Base-by-base conservation (phyloP, 164 flowering plant species). In the Malania oleifera region DNA sequence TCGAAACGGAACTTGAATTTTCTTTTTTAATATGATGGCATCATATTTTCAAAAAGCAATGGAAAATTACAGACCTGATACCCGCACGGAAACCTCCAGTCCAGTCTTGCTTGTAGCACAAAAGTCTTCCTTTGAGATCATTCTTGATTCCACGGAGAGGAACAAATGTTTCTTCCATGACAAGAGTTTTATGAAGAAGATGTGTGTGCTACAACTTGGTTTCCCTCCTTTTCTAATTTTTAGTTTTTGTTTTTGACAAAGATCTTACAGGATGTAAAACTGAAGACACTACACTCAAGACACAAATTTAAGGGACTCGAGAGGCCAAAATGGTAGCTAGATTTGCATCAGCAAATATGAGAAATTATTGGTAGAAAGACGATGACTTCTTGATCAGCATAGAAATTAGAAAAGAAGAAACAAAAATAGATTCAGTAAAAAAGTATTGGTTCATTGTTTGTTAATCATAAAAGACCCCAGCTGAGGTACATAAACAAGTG, bases 81-180 rank as follows among this genome's bases (percentile, higher is more conserved):
- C 98, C 98, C 0, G 95, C 86, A 3, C 75, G 69, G 22, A 93
- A 27, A 27, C 97, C 99, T 52, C 96, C 81, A 48, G 79, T 77
- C 99, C 99, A 93, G 43, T 93, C 99, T 76, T 93, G 91, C 73
- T 86, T 90, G 80, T 93, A 93, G 82, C 96, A 90, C 41, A 75
- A 22, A 59, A 82, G 69, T 60, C 97, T 86, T 65, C 80, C 95
- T 70, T 68, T 74, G 51, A 93, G 77, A 71, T 93, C 99, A 69
- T 90, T 86, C 72, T 79, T 86, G 57, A 90, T 93, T 43, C 97
- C 99, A 11, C 89, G 90, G 20, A 93, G 76, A 26, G 99, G 99
- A 67, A 90, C 95, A 70, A 92, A 92, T 43, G 91, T 87, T 66
- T 92, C 98, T 70, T 89, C 98, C 98, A 92, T 88, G 67, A 52